A percentile compares a stretch with the other conserved stretches of the same genome.
Evolutionary conservation across 2,329 filamentous ascomycete species (phyloP).

Genomic region (Grosmannia serpens): DNA sequence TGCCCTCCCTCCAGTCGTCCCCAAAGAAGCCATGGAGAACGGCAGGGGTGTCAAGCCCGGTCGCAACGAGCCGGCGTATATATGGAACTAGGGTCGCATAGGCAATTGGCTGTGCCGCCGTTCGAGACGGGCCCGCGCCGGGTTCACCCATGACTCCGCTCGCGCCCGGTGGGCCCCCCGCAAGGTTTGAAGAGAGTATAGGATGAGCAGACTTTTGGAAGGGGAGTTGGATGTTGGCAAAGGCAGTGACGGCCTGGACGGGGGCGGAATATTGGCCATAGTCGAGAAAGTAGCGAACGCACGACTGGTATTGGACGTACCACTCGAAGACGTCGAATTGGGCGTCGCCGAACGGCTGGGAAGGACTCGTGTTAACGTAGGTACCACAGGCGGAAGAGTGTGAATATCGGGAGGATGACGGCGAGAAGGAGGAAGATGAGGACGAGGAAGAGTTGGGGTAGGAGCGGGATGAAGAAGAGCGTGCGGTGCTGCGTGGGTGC

Average conservation of each 20-base stretch:
- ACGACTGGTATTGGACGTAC: conserved; percentile 85
- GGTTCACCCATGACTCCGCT: conserved; percentile 15
- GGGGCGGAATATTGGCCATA: conserved; percentile 73
- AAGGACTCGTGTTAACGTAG: conserved; percentile 9
- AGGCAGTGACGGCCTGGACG: conserved; percentile 79
- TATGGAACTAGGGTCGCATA: conserved; percentile 71
- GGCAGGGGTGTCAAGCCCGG: conserved; percentile 75
- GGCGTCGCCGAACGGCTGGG: conserved; percentile 33
- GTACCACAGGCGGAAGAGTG: neutral
- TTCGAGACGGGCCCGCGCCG: conserved; percentile 19
- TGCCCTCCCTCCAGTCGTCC: conserved; percentile 74
- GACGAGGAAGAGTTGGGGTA: neutral
- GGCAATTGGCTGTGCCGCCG: conserved; percentile 19
- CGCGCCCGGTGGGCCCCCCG: conserved; percentile 22
- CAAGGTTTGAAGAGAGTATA: conserved; percentile 26
- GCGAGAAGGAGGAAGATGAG: neutral
- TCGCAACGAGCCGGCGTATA: conserved; percentile 79
- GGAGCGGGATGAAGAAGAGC: neutral
- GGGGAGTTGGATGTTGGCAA: conserved; percentile 84
- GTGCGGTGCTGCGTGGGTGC: neutral
- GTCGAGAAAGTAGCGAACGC: conserved; percentile 83
- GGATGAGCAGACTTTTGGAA: conserved; percentile 55
- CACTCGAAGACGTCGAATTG: conserved; percentile 79
- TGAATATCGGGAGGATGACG: neutral
- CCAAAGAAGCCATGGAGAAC: conserved; percentile 95